These are phyloP conservation scores for Apiospora saccharicola DNA, from an alignment of 2,329 filamentous ascomycete species.

Conservation along the genomic window DNA sequence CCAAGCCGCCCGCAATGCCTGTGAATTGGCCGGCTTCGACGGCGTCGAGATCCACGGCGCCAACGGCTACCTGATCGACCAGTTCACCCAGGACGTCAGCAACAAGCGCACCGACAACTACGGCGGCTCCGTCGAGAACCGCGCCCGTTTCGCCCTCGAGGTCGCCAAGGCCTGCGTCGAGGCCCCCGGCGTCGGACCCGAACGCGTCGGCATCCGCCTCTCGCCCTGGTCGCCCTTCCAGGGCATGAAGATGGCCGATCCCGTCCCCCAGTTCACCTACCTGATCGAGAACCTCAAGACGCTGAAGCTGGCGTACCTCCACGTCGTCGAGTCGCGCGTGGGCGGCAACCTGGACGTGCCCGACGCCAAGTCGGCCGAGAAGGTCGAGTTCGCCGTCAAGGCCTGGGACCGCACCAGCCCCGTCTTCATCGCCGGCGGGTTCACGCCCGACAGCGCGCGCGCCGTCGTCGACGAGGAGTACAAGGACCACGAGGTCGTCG, in stretches of 20 bases:
- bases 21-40: constrained; percentile 31
- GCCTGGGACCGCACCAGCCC: constrained; percentile 30
- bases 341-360: constrained; percentile 31
- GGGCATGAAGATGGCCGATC: constrained; percentile 63
- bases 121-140: constrained; percentile 62
- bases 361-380: neutral
- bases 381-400: constrained; percentile 40
- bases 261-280: constrained; percentile 63
- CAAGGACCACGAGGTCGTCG: constrained; percentile 49
- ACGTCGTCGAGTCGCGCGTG: constrained; percentile 61
- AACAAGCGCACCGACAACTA: constrained; percentile 64
- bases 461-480: constrained; percentile 50
- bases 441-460: constrained; percentile 47
- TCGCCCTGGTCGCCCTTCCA: constrained; percentile 62
- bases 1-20: constrained; percentile 32
- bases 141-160: constrained; percentile 59
- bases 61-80: constrained; percentile 60
- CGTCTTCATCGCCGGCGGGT: constrained; percentile 60
- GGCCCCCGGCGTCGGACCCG: constrained; percentile 52
- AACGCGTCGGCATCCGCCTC: constrained; percentile 57
- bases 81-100: constrained; percentile 60
- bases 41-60: constrained; percentile 37
- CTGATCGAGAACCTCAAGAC: constrained; percentile 56
- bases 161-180: constrained; percentile 57
- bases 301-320: constrained; percentile 62